Evolutionary conservation across 2,329 filamentous ascomycete genomes (phyloP).

Genomic region (Thelonectria olida): DNA sequence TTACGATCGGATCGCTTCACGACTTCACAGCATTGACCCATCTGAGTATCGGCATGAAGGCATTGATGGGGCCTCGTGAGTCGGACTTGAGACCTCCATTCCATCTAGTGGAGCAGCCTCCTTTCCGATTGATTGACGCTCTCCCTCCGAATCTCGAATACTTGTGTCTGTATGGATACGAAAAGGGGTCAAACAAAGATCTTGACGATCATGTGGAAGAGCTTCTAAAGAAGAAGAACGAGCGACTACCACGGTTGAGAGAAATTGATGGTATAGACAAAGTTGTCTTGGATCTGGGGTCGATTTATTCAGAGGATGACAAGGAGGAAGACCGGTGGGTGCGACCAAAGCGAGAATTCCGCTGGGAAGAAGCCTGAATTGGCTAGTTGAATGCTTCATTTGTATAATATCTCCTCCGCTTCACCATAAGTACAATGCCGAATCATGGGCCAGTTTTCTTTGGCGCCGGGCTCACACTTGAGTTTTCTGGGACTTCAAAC

Average conservation of each 20-base stretch:
- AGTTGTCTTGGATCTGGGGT: slow-evolving; percentile 5
- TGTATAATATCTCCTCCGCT: not conserved
- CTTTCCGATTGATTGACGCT: slow-evolving; percentile 16
- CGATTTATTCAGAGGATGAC: not conserved
- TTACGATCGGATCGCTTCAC: slow-evolving; percentile 10
- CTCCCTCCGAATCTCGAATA: slow-evolving; percentile 18
- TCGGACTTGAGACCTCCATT: not conserved
- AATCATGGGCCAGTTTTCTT: not conserved
- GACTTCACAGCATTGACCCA: slow-evolving; percentile 12
- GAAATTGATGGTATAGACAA: slow-evolving; percentile 7
- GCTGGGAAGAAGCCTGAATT: not conserved
- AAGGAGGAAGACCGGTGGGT: slow-evolving; percentile 11
- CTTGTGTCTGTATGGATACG: slow-evolving; percentile 18
- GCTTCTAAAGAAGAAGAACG: slow-evolving; percentile 4
- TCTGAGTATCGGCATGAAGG: slow-evolving; percentile 4
- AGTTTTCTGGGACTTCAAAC: slow-evolving; percentile 6
- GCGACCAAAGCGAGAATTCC: not conserved
- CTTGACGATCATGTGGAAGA: slow-evolving; percentile 16
- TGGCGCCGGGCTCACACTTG: slow-evolving; percentile 2
- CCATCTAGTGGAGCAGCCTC: not conserved
- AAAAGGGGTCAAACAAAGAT: not conserved
- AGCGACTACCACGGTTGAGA: not conserved
- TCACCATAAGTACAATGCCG: not conserved
- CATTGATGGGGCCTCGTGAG: not conserved
- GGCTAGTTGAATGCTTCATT: not conserved